Base-by-base conservation (phyloP, 257 asterid species). In the Plantago elongata region DNA sequence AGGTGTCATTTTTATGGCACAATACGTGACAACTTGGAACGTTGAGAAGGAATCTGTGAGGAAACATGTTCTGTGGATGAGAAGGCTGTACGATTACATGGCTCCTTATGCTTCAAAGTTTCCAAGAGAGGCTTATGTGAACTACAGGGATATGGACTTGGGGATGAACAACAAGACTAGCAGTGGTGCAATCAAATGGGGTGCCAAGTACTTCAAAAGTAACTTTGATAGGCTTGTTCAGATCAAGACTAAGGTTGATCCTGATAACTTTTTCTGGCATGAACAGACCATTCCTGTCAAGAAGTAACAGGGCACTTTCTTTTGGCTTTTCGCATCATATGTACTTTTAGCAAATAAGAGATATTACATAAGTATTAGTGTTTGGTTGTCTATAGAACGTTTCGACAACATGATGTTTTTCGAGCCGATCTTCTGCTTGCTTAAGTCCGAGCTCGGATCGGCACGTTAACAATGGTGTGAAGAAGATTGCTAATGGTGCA, bases 1-100 rank as follows among this genome's bases (percentile, higher is more conserved):
- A 13, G 70, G 70, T 12, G 70, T 66, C 11, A 15, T 66, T 30
- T 66, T 66, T 55, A 66, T 66, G 63, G 57, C 57, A 45, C 63
- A 66, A 22, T 66, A 66, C 38, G 27, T 56, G 11, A 43, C 69
- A n/a, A 18, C 13, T 27, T 64, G 69, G 69, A 27, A 54, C 17
- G 43, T 13, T 29, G 69, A 54, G 10, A 13, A 52, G 10, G 69
- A 42, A 42, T 52, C 47, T 7, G 43, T 54, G 29, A 55, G 69
- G 11, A 54, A 54, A 55, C 69, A 42, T 13, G 14, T 40, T 2
- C 30, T 13, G 5, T 64, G 69, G 69, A 54, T 64, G 54, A 22
- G 62, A 13, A 60, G 13, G n/a, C 11, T 60, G 54, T 60, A 60
- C 9, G 18, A 18, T 2, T 60, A 60, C 13, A 60, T 60, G 64